Percentiles rank a stretch among this genome's conserved stretches.
Conservation (phyloP, 2,329 filamentous ascomycete species). For the Colletotrichum eremochloae region DNA sequence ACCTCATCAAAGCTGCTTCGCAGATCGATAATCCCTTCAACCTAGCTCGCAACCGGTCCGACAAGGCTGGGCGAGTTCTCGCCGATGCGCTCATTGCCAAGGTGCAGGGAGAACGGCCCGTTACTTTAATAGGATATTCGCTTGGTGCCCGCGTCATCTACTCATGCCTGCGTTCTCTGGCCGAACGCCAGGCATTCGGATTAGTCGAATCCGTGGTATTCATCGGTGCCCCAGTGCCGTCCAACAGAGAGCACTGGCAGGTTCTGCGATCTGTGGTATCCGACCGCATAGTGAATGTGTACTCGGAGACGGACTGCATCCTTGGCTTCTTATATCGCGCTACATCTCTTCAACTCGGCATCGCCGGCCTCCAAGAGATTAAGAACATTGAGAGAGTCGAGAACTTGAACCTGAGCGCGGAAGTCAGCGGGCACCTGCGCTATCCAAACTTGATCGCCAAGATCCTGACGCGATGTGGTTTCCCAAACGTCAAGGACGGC, state of each 20-base stretch:
- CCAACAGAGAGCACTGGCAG: slow-evolving; percentile 79
- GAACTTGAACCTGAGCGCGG: slow-evolving; percentile 66
- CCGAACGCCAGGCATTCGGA: slow-evolving; percentile 84
- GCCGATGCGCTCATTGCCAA: slow-evolving; percentile 87
- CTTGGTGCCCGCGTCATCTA: slow-evolving; percentile 87
- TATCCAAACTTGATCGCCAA: slow-evolving; percentile 65
- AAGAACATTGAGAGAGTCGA: slow-evolving; percentile 74
- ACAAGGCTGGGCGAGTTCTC: slow-evolving; percentile 84
- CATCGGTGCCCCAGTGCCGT: slow-evolving; percentile 84
- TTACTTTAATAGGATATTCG: slow-evolving; percentile 86
- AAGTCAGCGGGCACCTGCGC: slow-evolving; percentile 67
- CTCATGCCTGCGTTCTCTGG: slow-evolving; percentile 81
- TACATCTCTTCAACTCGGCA: slow-evolving; percentile 83
- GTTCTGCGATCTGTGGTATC: slow-evolving; percentile 82
- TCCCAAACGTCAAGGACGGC: slow-evolving; percentile 60
- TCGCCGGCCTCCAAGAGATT: slow-evolving; percentile 85
- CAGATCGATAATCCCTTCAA: slow-evolving; percentile 87
- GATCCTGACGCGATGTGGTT: slow-evolving; percentile 66
- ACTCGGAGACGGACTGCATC: slow-evolving; percentile 88
- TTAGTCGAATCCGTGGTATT: slow-evolving; percentile 86
- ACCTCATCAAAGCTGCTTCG: slow-evolving; percentile 74
- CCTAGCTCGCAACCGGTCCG: slow-evolving; percentile 80
- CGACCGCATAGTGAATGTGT: slow-evolving; percentile 88
- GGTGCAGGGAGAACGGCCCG: slow-evolving; percentile 84
- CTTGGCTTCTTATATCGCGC: slow-evolving; percentile 90